Evolutionary conservation across 306 rosid genomes (phyloP).

Genomic region (Luffa aegyptiaca): DNA sequence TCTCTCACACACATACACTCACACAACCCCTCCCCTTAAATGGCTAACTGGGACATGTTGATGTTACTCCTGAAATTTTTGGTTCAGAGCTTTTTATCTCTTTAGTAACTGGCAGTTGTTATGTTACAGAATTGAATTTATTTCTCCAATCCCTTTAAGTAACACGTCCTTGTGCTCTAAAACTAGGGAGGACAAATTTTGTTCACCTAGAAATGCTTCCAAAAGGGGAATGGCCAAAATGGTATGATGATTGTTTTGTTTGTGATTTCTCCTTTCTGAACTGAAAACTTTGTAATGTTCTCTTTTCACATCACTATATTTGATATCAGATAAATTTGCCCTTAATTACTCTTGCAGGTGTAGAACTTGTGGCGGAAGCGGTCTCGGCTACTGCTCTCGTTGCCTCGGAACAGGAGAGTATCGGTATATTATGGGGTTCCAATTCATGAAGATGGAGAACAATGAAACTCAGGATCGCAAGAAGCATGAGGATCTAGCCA

Average conservation of each 20-base stretch:
- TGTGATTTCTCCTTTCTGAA: not conserved
- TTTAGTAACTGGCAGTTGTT: not conserved
- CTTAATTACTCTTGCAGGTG: slow-evolving; percentile 37
- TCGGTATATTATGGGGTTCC: slow-evolving; percentile 75
- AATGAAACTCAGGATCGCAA: slow-evolving; percentile 16
- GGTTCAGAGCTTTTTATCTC: not conserved
- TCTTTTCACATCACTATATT: not conserved
- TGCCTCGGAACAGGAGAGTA: slow-evolving; percentile 91
- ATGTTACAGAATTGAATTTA: not conserved
- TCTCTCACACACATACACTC: not conserved
- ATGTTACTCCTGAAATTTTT: not conserved
- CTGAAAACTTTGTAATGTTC: not conserved
- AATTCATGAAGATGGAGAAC: slow-evolving; percentile 48
- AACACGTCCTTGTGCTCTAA: not conserved
- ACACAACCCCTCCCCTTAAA: not conserved
- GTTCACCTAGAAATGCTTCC: slow-evolving; percentile 65
- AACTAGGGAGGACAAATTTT: slow-evolving; percentile 62
- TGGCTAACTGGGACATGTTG: not conserved
- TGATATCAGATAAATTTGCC: not conserved
- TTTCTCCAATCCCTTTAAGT: not conserved
- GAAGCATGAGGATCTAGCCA: slow-evolving; percentile 17
- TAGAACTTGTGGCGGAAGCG: slow-evolving; percentile 75
- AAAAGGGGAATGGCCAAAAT: slow-evolving; percentile 90
- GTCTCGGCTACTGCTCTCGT: slow-evolving; percentile 69
- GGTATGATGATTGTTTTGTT: slow-evolving; percentile 38